Evolutionary conservation across 2,329 filamentous ascomycete species (phyloP), one percentile per base, ranked within the genome.

Genomic region (Trichoderma atrobrunneum): DNA sequence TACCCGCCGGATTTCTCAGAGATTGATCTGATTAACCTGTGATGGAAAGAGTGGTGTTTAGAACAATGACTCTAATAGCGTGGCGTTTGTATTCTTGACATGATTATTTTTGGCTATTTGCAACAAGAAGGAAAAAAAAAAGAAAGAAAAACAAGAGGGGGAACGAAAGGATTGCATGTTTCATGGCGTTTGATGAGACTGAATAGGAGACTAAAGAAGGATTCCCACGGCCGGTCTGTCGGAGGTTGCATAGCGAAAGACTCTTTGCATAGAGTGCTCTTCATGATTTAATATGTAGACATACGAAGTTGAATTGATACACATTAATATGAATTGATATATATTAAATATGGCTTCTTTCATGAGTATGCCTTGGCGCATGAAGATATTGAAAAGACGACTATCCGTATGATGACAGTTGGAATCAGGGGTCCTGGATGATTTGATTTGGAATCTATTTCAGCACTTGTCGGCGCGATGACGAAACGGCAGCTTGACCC

Each of bases 1-100:
- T 93, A 94, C 73, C 95, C 95, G 18, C 95, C 95, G 0, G 94
- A 97, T 82, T 97, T 97, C 79, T 94, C 92, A 0, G 93, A 97
- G 81, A 86, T 95, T 32, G 94, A 97, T 82, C 84, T 97, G 77
- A 97, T 97, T 82, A 91, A 91, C 79, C 82, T 97, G 73, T 97
- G 77, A 78, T n/a, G 14, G 59, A 39, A 18, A 18, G 61, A 18
- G 12, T 36, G 57, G 60, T 18, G 28, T 34, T 51, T 57, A 21
- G n/a, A 51, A 34, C n/a, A n/a, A 64, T 32, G 28, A 4, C 14
- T 48, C 56, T 32, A 39, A 39, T 43, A 39, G 60, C 61, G 34
- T 43, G 68, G 68, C 60, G 60, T 71, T 59, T 59, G 11, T 62
- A 32, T 54, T 21, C 21, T 34, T 71, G 63, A 34, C 26, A 32